Evolutionary conservation across 768 basidiomycete species (phyloP).

Genomic region (Leccinum barrowsii): DNA sequence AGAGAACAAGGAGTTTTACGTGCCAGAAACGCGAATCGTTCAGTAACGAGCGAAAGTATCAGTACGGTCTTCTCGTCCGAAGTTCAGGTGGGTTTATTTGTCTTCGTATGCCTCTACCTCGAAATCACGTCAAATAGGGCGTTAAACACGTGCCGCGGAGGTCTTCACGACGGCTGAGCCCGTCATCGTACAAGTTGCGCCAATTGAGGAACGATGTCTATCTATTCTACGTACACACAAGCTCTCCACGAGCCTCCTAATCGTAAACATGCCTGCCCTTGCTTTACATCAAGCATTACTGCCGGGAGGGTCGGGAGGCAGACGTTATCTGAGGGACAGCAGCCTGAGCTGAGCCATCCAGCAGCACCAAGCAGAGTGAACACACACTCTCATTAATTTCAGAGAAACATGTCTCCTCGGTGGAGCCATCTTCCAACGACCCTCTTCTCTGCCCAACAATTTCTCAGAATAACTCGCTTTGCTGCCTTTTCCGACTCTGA

Average conservation of each 20-base stretch:
- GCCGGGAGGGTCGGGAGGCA: neutral
- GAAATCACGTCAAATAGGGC: constrained; percentile 13
- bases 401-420: constrained; percentile 25
- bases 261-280: neutral
- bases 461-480: constrained; percentile 25
- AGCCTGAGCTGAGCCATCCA: constrained; percentile 3
- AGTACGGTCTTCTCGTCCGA: neutral
- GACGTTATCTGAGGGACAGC: neutral
- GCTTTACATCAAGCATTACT: neutral
- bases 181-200: constrained; percentile 6
- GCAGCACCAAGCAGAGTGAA: constrained; percentile 13
- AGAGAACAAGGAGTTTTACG: constrained; percentile 16
- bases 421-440: constrained; percentile 18
- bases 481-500: constrained; percentile 19
- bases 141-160: constrained; percentile 19
- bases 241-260: constrained; percentile 3
- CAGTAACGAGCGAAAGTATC: neutral
- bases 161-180: constrained; percentile 3
- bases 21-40: constrained; percentile 5
- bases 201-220: constrained; percentile 8
- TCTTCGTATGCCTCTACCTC: neutral
- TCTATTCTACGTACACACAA: constrained; percentile 14
- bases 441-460: constrained; percentile 27
- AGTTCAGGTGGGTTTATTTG: neutral
- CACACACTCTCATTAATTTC: constrained; percentile 25